Evolutionary conservation across 192 early-diverging fungal genomes (phyloP), one percentile per base, ranked within the genome.

Genomic region (Rhizophagus clarus): DNA sequence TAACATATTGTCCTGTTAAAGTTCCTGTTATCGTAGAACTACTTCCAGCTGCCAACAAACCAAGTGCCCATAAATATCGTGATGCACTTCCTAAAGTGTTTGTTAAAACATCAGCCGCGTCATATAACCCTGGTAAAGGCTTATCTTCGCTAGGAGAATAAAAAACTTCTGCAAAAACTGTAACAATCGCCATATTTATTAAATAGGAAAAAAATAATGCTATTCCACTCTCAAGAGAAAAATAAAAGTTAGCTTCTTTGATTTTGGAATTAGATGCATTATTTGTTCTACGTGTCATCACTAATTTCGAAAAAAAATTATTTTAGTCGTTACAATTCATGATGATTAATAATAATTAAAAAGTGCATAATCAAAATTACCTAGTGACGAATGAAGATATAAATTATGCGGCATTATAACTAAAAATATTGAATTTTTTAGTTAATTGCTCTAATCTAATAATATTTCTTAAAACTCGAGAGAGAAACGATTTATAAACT

Each of bases 341-440:
- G 47, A 15, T 49, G 15, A 12, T 15, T 12, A 15, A 49, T 49
- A 56, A 51, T 14, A 15, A 56, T 56, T 17, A 42, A 42, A 42
- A 8, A 17, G 4, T 15, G 15, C 51, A 2, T 34, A 4, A 34
- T 20, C 51, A 42, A 42, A 22, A 17, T 56, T 56, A 56, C 51
- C 51, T 3, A 79, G 62, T 22, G 77, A 67, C n/a, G 93, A 94
- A 81, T 97, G 96, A 61, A 97, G 85, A 82, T 91, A 97, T 73
- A 97, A 87, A 81, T 96, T 95, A 83, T 97, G 96, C 3, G 96
- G 96, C 96, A 97, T 97, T 62, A 93, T 90, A 2, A 93, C 89
- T 4, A 22, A 77, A 34, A 15, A 24, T 45, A 12, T 45, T 29
- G 17, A 56, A 56, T 56, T 22, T 11, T 12, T 45, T 45, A 45